A percentile compares a stretch with the other conserved stretches of the same genome.
Conservation (phyloP, 768 basidiomycete genomes). For the Calocybe cyanea region DNA sequence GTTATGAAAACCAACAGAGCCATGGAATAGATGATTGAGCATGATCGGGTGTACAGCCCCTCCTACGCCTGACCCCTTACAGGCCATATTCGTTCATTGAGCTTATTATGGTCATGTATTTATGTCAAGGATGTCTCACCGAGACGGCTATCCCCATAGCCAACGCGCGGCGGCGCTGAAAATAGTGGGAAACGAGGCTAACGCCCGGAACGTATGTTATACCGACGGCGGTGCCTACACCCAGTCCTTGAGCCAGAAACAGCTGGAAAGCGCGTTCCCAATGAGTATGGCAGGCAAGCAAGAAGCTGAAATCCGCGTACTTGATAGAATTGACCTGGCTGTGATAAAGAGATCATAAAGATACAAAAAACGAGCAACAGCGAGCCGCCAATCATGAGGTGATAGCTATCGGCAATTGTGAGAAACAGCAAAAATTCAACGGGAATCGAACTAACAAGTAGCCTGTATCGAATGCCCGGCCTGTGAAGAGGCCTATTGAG, state of each 20-base stretch:
- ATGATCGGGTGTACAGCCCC: slow-evolving; percentile 61
- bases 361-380: slow-evolving; percentile 25
- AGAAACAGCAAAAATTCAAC: background rate
- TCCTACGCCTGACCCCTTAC: slow-evolving; percentile 51
- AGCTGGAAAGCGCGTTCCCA: slow-evolving; percentile 23
- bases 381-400: slow-evolving; percentile 25
- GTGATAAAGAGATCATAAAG: slow-evolving; percentile 29
- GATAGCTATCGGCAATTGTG: slow-evolving; percentile 16
- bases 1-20: slow-evolving; percentile 46
- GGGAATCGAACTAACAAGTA: slow-evolving; percentile 18
- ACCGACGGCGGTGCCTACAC: slow-evolving; percentile 43
- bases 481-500: slow-evolving; percentile 21
- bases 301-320: slow-evolving; percentile 10
- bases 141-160: slow-evolving; percentile 50
- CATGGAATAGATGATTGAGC: slow-evolving; percentile 51
- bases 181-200: slow-evolving; percentile 47
- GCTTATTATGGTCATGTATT: slow-evolving; percentile 6
- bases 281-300: background rate
- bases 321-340: slow-evolving; percentile 26
- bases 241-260: slow-evolving; percentile 46
- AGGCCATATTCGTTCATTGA: slow-evolving; percentile 19
- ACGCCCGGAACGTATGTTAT: slow-evolving; percentile 44
- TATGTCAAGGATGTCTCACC: slow-evolving; percentile 20
- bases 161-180: slow-evolving; percentile 39
- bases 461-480: slow-evolving; percentile 23